Base-by-base conservation (phyloP, 2,329 filamentous ascomycete species). In the Sporothrix pallida region DNA sequence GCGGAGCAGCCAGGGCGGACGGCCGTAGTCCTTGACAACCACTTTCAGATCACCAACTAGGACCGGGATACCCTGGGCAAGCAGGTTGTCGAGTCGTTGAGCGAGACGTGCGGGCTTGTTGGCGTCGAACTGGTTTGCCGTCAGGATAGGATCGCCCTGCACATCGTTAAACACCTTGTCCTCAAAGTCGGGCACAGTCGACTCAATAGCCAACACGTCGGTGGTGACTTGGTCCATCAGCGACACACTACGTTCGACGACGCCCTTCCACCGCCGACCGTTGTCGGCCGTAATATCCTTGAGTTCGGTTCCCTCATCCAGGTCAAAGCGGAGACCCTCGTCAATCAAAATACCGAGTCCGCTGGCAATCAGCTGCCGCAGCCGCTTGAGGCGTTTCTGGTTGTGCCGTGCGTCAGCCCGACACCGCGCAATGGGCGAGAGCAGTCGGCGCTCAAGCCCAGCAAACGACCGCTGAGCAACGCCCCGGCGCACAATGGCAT, bases 281-380 rank as follows among this genome's bases (percentile, higher is more conserved):
- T 81, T 79, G 68, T 84, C 81, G n/a, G 74, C 78, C 17, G 79
- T 78, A 44, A 79, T 83, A 42, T 85, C 84, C 72, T 75, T 74
- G 52, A 76, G 63, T 23, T 85, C 83, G 48, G 83, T 81, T 72
- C 85, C 82, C 48, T 85, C 83, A 20, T 83, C 83, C 71, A 86
- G 84, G 56, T 85, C 84, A 77, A 93, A 90, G 69, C 89, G 90
- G 67, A 98, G 84, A 2, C 93, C 94, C 80, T 97, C 94, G 72
- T 95, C 93, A 77, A 98, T 91, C 37, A 99, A 84, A 4, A 98
- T 89, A 17, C 96, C 96, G 3, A 98, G 86, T 1, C 93, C 93
- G 78, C 93, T 95, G 1, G 95, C 93, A 72, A 93, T 94, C 81
- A 95, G 90, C 79, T 95, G 89, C 65, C 92, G 89, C 76, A 97